phyloP scores from a whole-genome alignment of 225 moss, liverwort and hornwort species.

The Polytrichum formosum region DNA sequence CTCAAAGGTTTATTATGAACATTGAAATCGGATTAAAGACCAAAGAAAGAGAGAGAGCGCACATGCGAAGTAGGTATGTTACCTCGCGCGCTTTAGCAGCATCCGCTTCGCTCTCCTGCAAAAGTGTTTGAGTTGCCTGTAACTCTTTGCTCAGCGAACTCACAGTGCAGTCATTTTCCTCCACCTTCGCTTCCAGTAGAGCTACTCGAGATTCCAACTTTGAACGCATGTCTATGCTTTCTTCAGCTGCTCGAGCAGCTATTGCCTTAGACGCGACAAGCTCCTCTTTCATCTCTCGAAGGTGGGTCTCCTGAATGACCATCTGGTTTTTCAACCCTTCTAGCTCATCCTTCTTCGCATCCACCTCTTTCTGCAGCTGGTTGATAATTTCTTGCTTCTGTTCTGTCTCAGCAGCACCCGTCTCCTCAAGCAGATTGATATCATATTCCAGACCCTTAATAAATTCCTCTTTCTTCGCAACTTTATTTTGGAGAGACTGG shows the following conservation, averaged over 20 bases:
- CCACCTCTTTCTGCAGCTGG: slow-evolving; percentile 31
- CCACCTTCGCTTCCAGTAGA: slow-evolving; percentile 29
- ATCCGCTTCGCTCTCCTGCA: slow-evolving; percentile 30
- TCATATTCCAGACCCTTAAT: slow-evolving; percentile 57
- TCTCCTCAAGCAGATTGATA: slow-evolving; percentile 49
- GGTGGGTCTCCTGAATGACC: slow-evolving; percentile 31
- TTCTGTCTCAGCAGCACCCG: slow-evolving; percentile 42
- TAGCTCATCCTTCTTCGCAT: slow-evolving; percentile 24
- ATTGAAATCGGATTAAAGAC: neutral
- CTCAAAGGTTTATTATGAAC: too few species aligned
- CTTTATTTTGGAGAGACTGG: slow-evolving; percentile 37
- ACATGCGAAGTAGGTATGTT: slow-evolving; percentile 44
- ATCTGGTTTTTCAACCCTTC: slow-evolving; percentile 13
- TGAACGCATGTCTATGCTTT: slow-evolving; percentile 22
- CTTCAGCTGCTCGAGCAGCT: slow-evolving; percentile 20
- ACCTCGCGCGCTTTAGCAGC: slow-evolving; percentile 51
- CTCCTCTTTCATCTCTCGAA: slow-evolving; percentile 14
- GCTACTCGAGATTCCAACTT: slow-evolving; percentile 25
- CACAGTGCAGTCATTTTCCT: slow-evolving; percentile 24
- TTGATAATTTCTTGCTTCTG: slow-evolving; percentile 26
- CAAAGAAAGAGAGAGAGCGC: slow-evolving; percentile 33
- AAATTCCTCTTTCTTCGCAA: slow-evolving; percentile 48
- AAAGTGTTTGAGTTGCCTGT: slow-evolving; percentile 21
- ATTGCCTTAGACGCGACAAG: slow-evolving; percentile 6
- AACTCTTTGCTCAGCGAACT: slow-evolving; percentile 40